phyloP scores from a whole-genome alignment of 192 early-diverging fungal genomes.

The Entomortierella chlamydospora region DNA sequence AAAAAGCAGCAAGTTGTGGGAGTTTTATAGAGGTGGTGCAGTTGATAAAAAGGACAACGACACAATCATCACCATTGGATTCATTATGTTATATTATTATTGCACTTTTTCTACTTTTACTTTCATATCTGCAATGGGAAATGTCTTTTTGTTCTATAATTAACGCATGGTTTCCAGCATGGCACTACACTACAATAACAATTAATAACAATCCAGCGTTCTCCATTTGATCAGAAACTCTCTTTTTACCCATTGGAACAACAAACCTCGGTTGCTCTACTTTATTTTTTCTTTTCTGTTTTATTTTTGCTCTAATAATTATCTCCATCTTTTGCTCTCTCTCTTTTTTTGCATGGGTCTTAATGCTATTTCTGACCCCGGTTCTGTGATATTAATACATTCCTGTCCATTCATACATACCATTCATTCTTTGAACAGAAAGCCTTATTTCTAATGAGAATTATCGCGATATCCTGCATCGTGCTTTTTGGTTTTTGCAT shows the following conservation, averaged over 20 bases:
- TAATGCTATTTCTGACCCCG: constrained; percentile 20
- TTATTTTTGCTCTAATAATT: constrained; percentile 1
- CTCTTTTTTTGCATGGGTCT: not conserved
- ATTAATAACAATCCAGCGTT: not conserved
- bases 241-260: not conserved
- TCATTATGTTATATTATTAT: not conserved
- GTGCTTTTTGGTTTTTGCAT: not conserved
- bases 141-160: not conserved
- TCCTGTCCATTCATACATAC: not conserved
- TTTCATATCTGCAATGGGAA: not conserved
- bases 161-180: not conserved
- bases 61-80: not conserved
- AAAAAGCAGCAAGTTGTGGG: not conserved
- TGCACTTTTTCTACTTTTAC: not conserved
- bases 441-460: not conserved
- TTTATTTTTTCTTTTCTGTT: constrained; percentile 5
- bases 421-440: not conserved
- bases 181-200: not conserved
- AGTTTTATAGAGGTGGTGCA: constrained; percentile 7
- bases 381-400: constrained; percentile 20
- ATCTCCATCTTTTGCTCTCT: not conserved
- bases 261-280: not conserved
- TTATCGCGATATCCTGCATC: too few species aligned
- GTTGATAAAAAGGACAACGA: not conserved
- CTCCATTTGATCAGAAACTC: not conserved